phyloP scores from a whole-genome alignment of 768 basidiomycete species.

The Tephrocybe sp. region DNA sequence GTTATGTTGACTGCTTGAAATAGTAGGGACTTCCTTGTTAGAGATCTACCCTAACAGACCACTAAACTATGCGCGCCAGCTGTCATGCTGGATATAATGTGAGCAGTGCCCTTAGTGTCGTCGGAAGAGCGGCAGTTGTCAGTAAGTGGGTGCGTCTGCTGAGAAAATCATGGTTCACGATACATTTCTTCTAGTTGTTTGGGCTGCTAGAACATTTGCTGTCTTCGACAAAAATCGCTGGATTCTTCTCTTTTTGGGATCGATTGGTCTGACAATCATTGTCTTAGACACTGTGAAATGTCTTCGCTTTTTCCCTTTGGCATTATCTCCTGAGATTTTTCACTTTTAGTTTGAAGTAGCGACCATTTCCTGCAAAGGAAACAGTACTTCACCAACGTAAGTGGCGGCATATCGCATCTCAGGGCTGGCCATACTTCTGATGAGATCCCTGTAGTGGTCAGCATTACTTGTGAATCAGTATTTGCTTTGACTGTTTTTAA shows the following conservation, averaged over 20 bases:
- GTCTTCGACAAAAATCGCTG: constrained; percentile 22
- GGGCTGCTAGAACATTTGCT: constrained; percentile 23
- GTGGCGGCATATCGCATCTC: background rate
- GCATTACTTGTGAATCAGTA: too few species aligned
- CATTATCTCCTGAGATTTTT: background rate
- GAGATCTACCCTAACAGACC: background rate
- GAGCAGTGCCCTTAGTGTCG: constrained; percentile 27
- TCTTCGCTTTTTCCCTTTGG: background rate
- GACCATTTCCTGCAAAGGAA: constrained; percentile 23
- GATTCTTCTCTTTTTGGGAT: constrained; percentile 22
- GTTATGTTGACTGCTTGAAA: background rate
- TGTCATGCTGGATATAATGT: constrained; percentile 28
- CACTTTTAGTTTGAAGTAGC: constrained; percentile 23
- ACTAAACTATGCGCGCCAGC: constrained; percentile 8
- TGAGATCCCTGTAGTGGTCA: background rate
- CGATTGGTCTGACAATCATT: constrained; percentile 21
- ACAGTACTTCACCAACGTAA: constrained; percentile 16
- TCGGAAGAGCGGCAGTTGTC: constrained; percentile 28
- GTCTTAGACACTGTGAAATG: constrained; percentile 24
- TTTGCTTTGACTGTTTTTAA: too few species aligned
- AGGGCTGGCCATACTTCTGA: background rate
- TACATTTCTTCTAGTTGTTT: constrained; percentile 10
- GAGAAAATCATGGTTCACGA: background rate
- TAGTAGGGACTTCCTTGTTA: background rate
- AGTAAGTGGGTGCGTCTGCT: constrained; percentile 16